These are phyloP conservation scores for Lojkania enalia DNA, from an alignment of 2,329 filamentous ascomycete species.

Conservation along the genomic window DNA sequence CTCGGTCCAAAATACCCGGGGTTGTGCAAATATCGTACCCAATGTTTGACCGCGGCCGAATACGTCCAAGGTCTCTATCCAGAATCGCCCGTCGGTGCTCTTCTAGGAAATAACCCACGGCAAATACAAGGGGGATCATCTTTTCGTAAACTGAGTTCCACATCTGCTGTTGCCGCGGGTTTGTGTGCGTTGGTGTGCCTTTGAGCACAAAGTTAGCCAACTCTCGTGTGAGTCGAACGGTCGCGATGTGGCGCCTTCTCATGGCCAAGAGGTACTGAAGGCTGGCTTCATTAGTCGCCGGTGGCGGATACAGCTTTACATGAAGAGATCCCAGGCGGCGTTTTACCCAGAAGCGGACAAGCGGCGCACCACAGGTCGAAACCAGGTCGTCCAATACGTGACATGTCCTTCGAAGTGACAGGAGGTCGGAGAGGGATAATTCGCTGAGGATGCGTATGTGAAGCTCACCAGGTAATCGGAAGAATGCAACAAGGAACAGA, in stretches of 20 bases:
- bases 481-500: slow-evolving; percentile 35
- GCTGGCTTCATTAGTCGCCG: slow-evolving; percentile 31
- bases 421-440: slow-evolving; percentile 38
- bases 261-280: slow-evolving; percentile 41
- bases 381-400: slow-evolving; percentile 38
- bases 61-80: slow-evolving; percentile 39
- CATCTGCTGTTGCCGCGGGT: slow-evolving; percentile 33
- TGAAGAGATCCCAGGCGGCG: slow-evolving; percentile 39
- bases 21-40: slow-evolving; percentile 42
- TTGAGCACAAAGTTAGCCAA: slow-evolving; percentile 38
- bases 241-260: slow-evolving; percentile 41
- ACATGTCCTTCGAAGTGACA: slow-evolving; percentile 36
- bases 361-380: slow-evolving; percentile 33
- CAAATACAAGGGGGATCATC: slow-evolving; percentile 43
- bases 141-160: slow-evolving; percentile 43
- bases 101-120: slow-evolving; percentile 43
- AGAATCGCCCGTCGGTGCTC: slow-evolving; percentile 37
- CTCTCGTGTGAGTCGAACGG: slow-evolving; percentile 39
- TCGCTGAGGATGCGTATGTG: slow-evolving; percentile 40
- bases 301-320: slow-evolving; percentile 40
- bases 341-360: slow-evolving; percentile 42
- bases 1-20: slow-evolving; percentile 29
- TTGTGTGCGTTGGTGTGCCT: slow-evolving; percentile 31
- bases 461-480: slow-evolving; percentile 40
- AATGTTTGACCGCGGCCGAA: slow-evolving; percentile 36